phyloP scores from a whole-genome alignment of 73 alveolate genomes.

The Stentor coeruleus region DNA sequence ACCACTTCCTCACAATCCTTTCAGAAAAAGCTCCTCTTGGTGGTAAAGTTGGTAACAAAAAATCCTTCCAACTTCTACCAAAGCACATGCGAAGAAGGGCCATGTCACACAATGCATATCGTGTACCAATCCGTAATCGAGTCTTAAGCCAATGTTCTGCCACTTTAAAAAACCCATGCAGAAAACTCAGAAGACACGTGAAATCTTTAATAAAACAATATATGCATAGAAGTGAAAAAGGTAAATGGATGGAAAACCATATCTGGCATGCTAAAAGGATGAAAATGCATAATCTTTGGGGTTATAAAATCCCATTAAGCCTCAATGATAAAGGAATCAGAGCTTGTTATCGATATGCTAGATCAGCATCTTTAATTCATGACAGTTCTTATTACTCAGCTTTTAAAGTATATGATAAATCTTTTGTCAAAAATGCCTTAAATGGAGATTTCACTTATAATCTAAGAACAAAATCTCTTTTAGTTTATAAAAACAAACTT shows the following conservation, averaged over 20 bases:
- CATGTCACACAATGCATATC: conserved; percentile 96
- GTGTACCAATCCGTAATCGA: conserved; percentile 85
- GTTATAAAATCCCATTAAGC: conserved; percentile 75
- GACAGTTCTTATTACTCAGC: conserved; percentile 62
- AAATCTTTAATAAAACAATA: conserved; percentile 54
- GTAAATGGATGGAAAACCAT: conserved; percentile 94
- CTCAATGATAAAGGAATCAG: conserved; percentile 84
- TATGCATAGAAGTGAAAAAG: conserved; percentile 67
- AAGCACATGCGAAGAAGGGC: conserved; percentile 96
- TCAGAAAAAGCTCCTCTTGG: conserved; percentile 48
- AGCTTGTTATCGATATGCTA: conserved; percentile 78
- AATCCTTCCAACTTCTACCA: conserved; percentile 69
- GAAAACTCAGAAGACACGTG: conserved; percentile 81
- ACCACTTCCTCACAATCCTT: conserved; percentile 66
- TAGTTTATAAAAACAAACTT: conserved; percentile 29
- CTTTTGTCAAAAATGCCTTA: conserved; percentile 16
- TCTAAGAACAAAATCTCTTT: background rate
- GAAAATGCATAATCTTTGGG: conserved; percentile 84
- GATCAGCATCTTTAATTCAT: conserved; percentile 62
- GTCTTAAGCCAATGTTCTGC: conserved; percentile 47
- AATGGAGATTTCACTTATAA: conserved; percentile 26
- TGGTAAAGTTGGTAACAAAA: conserved; percentile 53
- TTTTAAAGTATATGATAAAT: conserved; percentile 29
- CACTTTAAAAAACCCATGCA: conserved; percentile 65
- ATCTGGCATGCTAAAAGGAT: conserved; percentile 96